Percentiles rank a stretch among this genome's conserved stretches.
Conservation (phyloP, 306 rosid species). For the Prunus davidiana region DNA sequence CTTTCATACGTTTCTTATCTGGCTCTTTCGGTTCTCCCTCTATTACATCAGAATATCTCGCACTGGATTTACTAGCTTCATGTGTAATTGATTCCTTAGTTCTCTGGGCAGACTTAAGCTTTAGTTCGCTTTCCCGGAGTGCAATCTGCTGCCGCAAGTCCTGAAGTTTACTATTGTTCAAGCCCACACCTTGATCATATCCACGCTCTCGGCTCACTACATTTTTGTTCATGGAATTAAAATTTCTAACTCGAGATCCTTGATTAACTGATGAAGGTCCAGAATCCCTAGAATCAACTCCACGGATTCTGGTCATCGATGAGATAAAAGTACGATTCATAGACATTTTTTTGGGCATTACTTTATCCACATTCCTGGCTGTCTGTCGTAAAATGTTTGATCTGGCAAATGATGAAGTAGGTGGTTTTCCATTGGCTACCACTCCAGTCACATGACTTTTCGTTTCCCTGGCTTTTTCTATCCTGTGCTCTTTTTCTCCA, state of each 20-base stretch:
- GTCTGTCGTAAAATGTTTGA: conserved; percentile 40
- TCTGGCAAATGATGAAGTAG: conserved; percentile 39
- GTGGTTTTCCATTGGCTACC: conserved; percentile 41
- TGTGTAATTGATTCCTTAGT: conserved; percentile 55
- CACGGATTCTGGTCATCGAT: conserved; percentile 31
- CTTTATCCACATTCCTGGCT: conserved; percentile 42
- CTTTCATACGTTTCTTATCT: conserved; percentile 67
- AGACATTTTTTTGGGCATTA: conserved; percentile 47
- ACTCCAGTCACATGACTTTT: conserved; percentile 35
- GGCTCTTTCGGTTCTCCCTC: conserved; percentile 55
- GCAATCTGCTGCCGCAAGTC: conserved; percentile 97
- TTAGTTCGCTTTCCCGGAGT: conserved; percentile 74
- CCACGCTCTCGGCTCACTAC: conserved; percentile 44
- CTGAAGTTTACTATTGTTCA: conserved; percentile 61
- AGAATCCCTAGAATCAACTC: conserved; percentile 49
- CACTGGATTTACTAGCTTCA: conserved; percentile 34
- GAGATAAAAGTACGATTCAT: conserved; percentile 42
- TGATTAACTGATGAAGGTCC: conserved; percentile 43
- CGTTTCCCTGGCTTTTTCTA: conserved; percentile 36
- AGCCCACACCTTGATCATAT: conserved; percentile 43
- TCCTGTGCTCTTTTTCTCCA: conserved; percentile 37
- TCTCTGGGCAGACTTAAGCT: conserved; percentile 68
- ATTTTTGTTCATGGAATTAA: conserved; percentile 39
- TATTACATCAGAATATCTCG: conserved; percentile 29
- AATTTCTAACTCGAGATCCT: conserved; percentile 49